A percentile compares a stretch with the other conserved stretches of the same genome.
phyloP scores from a whole-genome alignment of 768 basidiomycete species.

The Suillus clintonianus region DNA sequence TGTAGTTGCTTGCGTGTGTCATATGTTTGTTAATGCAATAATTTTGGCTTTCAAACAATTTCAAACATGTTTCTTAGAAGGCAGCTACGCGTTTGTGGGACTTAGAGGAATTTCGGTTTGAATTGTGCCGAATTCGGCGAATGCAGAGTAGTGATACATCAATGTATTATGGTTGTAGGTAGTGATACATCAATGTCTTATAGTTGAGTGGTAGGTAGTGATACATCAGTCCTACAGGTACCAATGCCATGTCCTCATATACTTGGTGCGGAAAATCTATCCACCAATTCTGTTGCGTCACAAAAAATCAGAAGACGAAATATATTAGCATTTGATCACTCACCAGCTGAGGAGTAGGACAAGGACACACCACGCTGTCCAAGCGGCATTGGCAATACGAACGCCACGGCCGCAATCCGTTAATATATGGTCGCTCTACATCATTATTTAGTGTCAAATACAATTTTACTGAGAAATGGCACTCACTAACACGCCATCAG shows the following conservation, averaged over 20 bases:
- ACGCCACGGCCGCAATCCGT: slow-evolving; percentile 79
- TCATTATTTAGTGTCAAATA: slow-evolving; percentile 10
- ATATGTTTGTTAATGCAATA: neutral
- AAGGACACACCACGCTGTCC: slow-evolving; percentile 75
- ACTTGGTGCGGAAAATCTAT: too few relatives aligned
- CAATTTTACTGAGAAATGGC: slow-evolving; percentile 16
- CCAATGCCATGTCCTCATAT: too few relatives aligned
- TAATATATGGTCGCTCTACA: slow-evolving; percentile 74
- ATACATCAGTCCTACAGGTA: too few relatives aligned
- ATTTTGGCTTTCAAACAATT: neutral
- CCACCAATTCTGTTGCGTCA: slow-evolving; percentile 54
- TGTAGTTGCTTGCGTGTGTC: neutral
- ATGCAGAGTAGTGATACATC: too few relatives aligned
- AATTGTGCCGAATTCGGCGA: too few relatives aligned
- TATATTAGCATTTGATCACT: slow-evolving; percentile 18
- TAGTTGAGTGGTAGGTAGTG: too few relatives aligned
- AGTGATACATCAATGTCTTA: too few relatives aligned
- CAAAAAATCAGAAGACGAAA: neutral
- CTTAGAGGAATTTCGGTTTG: too few relatives aligned
- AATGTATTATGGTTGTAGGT: too few relatives aligned
- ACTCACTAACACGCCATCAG: slow-evolving; percentile 81
- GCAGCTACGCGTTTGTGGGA: too few relatives aligned
- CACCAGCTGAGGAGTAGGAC: slow-evolving; percentile 74
- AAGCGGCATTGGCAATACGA: slow-evolving; percentile 76
- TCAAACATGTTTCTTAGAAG: neutral